These are phyloP conservation scores for Panaeolus papilionaceus DNA, from an alignment of 768 basidiomycete genomes.

Conservation along the genomic window DNA sequence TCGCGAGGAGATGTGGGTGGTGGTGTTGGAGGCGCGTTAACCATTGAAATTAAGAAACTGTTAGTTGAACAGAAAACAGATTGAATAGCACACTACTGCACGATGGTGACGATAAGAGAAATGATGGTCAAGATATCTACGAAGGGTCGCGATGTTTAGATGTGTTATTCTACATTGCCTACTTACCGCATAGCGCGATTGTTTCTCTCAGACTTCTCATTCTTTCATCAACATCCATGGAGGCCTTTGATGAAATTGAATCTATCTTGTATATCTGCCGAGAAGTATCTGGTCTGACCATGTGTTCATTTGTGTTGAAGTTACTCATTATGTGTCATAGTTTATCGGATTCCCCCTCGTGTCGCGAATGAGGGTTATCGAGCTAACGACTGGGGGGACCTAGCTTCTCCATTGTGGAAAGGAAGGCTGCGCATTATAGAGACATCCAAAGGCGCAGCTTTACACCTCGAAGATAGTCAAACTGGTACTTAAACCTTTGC, in stretches of 20 bases:
- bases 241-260: slow-evolving; percentile 81
- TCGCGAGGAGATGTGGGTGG: slow-evolving; percentile 64
- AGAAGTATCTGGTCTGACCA: slow-evolving; percentile 79
- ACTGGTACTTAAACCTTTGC: slow-evolving; percentile 61
- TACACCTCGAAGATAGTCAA: slow-evolving; percentile 82
- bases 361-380: slow-evolving; percentile 89
- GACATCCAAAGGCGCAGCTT: slow-evolving; percentile 65
- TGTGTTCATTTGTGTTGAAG: slow-evolving; percentile 4
- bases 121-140: not conserved
- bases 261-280: slow-evolving; percentile 90
- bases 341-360: slow-evolving; percentile 91
- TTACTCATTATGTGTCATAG: slow-evolving; percentile 43
- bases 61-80: not conserved
- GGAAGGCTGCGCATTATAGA: slow-evolving; percentile 88
- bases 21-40: slow-evolving; percentile 67
- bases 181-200: not conserved
- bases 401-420: slow-evolving; percentile 87
- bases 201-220: not conserved
- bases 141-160: slow-evolving; percentile 10
- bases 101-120: slow-evolving; percentile 7
- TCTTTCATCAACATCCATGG: slow-evolving; percentile 45
- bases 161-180: not conserved
- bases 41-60: slow-evolving; percentile 43
- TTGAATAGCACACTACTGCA: not conserved
- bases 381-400: slow-evolving; percentile 92